These are phyloP conservation scores for Nidula niveotomentosa DNA, from an alignment of 1,284 basidiomycete species.

Conservation along the genomic window DNA sequence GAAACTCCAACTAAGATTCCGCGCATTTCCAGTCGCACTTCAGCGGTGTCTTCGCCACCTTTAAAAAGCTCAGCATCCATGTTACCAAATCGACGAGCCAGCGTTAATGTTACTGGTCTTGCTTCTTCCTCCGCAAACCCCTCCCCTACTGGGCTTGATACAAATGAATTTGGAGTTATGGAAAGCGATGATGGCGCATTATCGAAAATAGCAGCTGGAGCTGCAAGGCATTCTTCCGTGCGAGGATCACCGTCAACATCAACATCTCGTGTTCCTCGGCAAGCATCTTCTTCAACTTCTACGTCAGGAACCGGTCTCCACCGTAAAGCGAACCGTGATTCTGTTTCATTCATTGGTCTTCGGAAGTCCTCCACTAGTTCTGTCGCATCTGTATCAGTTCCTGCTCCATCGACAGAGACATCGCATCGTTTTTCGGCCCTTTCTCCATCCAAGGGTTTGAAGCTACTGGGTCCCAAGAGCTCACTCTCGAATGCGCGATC, in stretches of 20 bases:
- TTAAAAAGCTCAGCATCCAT: conserved; percentile 48
- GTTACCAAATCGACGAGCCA: conserved; percentile 58
- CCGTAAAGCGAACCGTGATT: conserved; percentile 73
- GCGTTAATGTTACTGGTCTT: conserved; percentile 51
- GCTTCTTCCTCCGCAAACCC: conserved; percentile 59
- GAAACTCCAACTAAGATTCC: conserved; percentile 95
- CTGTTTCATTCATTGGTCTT: conserved; percentile 69
- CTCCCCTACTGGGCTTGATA: conserved; percentile 53
- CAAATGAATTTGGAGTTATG: conserved; percentile 80
- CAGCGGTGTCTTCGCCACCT: conserved; percentile 65
- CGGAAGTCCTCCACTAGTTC: conserved; percentile 82
- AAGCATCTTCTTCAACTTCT: conserved; percentile 51
- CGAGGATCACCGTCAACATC: conserved; percentile 61
- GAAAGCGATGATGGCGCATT: conserved; percentile 50
- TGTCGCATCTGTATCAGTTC: conserved; percentile 61
- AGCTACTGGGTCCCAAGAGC: conserved; percentile 77
- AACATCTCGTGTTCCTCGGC: conserved; percentile 64
- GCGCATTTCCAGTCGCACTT: conserved; percentile 81
- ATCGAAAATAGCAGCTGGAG: conserved; percentile 36
- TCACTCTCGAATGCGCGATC: conserved; percentile 56
- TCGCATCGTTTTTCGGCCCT: conserved; percentile 72
- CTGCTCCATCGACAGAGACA: conserved; percentile 36
- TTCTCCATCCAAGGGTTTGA: conserved; percentile 80
- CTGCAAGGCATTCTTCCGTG: conserved; percentile 40
- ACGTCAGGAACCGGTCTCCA: conserved; percentile 37